phyloP scores from a whole-genome alignment of 495 filamentous ascomycete genomes.

The Penicillium fimorum region DNA sequence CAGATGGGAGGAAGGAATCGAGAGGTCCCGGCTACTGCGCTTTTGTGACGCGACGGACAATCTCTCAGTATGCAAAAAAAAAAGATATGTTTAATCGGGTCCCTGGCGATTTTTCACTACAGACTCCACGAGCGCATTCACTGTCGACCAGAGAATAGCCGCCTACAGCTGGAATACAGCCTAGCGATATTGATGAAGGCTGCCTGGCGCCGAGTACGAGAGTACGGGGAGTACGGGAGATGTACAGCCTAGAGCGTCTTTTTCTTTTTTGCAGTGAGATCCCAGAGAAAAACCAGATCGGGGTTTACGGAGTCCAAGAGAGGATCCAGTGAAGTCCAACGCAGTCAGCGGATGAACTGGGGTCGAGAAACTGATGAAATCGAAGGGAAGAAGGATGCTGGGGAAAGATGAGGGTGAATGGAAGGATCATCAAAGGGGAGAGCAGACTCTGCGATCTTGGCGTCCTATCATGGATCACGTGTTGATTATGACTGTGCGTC shows the following conservation, averaged over 20 bases:
- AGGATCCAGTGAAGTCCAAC: constrained; percentile 5
- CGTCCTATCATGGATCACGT: constrained; percentile 13
- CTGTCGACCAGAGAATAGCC: constrained; percentile 35
- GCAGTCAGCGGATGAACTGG: constrained; percentile 10
- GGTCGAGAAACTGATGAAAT: constrained; percentile 14
- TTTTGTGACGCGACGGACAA: constrained; percentile 2
- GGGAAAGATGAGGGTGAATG: constrained; percentile 19
- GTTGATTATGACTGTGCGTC: neutral
- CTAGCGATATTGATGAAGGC: constrained; percentile 33
- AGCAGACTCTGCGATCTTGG: constrained; percentile 13
- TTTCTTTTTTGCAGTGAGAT: constrained; percentile 19
- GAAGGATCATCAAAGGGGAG: constrained; percentile 18
- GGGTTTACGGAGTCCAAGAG: constrained; percentile 28
- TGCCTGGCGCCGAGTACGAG: constrained; percentile 29
- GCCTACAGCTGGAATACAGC: constrained; percentile 51
- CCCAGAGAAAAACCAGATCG: constrained; percentile 22
- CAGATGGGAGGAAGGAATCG: neutral
- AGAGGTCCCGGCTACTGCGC: constrained; percentile 10
- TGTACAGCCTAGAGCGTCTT: constrained; percentile 35
- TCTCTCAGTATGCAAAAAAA: neutral
- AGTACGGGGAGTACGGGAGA: constrained; percentile 33
- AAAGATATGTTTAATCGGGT: constrained; percentile 28
- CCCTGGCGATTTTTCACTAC: constrained; percentile 41
- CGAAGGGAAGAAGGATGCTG: constrained; percentile 18
- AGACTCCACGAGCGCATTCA: constrained; percentile 40